phyloP scores from a whole-genome alignment of 1,139 yeast species.

The Blastobotrys petasosporus region DNA sequence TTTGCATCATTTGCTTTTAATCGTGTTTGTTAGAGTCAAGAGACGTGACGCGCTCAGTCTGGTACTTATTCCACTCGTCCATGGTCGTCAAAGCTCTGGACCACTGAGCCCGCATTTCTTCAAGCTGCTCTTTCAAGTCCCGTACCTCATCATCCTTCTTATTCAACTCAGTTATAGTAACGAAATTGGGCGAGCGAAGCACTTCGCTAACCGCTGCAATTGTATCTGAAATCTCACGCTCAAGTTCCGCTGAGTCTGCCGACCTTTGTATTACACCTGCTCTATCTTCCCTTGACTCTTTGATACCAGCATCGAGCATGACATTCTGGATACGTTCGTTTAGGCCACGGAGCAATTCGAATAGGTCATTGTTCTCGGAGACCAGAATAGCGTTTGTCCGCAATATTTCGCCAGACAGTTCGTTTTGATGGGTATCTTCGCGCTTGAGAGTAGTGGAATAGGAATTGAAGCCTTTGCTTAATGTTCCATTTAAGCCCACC shows the following conservation, averaged over 20 bases:
- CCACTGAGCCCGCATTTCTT: conserved; percentile 27
- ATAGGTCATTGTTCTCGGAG: conserved; percentile 21
- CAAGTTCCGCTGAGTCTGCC: conserved; percentile 18
- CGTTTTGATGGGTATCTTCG: not conserved
- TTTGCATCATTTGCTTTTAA: no score
- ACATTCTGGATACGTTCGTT: no score
- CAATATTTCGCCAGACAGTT: conserved; percentile 8
- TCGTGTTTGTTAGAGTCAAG: no score
- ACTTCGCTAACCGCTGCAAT: conserved; percentile 18
- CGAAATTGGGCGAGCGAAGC: conserved; percentile 24
- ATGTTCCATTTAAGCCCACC: conserved; percentile 23
- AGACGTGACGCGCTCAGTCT: conserved; percentile 11
- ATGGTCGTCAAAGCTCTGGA: conserved; percentile 27
- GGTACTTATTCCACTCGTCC: conserved; percentile 29
- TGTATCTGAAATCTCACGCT: conserved; percentile 17
- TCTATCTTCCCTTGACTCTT: no score
- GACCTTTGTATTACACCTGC: conserved; percentile 20
- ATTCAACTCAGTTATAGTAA: conserved; percentile 22
- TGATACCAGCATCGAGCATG: no score
- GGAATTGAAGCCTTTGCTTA: conserved; percentile 20
- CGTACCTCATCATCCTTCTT: conserved; percentile 21
- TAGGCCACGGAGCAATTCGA: conserved; percentile 6
- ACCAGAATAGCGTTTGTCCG: conserved; percentile 17
- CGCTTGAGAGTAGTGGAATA: conserved; percentile 13
- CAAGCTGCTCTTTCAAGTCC: conserved; percentile 21